Evolutionary conservation across 768 basidiomycete genomes (phyloP), one percentile per base, ranked within the genome.

Genomic region (Polyporus arcularius): DNA sequence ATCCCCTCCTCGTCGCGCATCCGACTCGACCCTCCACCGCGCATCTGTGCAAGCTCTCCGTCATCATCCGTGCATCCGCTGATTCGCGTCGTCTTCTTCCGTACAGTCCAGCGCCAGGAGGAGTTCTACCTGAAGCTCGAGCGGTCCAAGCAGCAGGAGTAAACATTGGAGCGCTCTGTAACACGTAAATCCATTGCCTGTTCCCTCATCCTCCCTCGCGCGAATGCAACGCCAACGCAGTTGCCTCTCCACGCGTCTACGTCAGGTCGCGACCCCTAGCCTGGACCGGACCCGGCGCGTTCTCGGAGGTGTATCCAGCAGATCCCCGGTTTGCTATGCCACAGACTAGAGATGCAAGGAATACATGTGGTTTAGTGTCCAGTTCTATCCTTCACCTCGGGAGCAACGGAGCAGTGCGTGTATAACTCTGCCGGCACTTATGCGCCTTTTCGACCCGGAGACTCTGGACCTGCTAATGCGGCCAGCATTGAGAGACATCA

Each of bases 111-210:
- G 70, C 82, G 79, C 58, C 90, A 92, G 72, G 94, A 96, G 77
- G 86, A 83, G 67, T 94, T 81, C 77, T 96, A 96, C 78, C 76
- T 94, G 70, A 92, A 87, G 74, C 82, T 94, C 57, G 94, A 95
- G 82, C 82, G 78, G 70, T 82, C 77, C 70, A 79, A 74, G 69
- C 70, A 73, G 68, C 52, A 72, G 63, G 62, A 67, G 62, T 61
- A 65, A 55, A 49, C 50, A 8, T 26, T 55, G 52, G 46, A 38
- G 26, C 35, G 38, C 43, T 18, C 26, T 59, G 62, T 63, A 63
- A 21, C 53, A 41, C 35, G 15, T 45, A 30, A 63, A 63, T 63
- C 41, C 49, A 38, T 59, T 55, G 38, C 31, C 57, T 21, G 51
- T 26, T 35, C 14, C 21, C 28, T 26, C 21, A 47, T 21, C 10